Conservation (phyloP, 306 rosid genomes). For the Lathyrus tuberosus region DNA sequence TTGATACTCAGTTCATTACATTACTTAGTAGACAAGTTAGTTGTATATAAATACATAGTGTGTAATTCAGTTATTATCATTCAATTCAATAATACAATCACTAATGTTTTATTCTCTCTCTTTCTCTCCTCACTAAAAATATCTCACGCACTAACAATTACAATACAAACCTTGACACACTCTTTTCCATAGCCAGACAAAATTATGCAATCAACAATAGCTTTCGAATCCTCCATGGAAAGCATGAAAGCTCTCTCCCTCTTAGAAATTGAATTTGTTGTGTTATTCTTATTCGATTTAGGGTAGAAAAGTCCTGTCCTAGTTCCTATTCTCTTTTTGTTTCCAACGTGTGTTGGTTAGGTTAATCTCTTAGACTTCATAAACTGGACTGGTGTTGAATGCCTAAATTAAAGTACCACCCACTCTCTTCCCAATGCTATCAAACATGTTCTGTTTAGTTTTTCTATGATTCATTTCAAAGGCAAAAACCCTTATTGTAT, state of each 20-base stretch:
- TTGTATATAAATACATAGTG: no score
- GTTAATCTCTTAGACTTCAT: constrained; percentile 92
- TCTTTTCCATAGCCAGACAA: constrained; percentile 69
- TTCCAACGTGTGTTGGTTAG: constrained; percentile 42
- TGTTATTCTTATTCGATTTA: not conserved
- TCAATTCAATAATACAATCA: no score
- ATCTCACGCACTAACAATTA: not conserved
- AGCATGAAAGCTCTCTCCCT: constrained; percentile 51
- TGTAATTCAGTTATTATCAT: no score
- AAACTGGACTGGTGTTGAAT: constrained; percentile 88
- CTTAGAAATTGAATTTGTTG: constrained; percentile 37
- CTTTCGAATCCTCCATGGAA: constrained; percentile 65
- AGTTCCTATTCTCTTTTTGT: not conserved
- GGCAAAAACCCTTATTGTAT: not conserved
- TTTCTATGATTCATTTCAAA: not conserved
- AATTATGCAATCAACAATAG: constrained; percentile 71
- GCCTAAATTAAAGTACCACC: constrained; percentile 81
- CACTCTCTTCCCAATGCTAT: constrained; percentile 69
- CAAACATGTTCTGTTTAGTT: constrained; percentile 58
- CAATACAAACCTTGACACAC: constrained; percentile 62
- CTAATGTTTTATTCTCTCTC: no score
- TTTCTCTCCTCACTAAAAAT: no score
- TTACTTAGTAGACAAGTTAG: no score
- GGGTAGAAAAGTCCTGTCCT: not conserved
- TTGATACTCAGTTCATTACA: no score